Base-by-base conservation (phyloP, 2,329 filamentous ascomycete genomes). In the Colletotrichum noveboracense region DNA sequence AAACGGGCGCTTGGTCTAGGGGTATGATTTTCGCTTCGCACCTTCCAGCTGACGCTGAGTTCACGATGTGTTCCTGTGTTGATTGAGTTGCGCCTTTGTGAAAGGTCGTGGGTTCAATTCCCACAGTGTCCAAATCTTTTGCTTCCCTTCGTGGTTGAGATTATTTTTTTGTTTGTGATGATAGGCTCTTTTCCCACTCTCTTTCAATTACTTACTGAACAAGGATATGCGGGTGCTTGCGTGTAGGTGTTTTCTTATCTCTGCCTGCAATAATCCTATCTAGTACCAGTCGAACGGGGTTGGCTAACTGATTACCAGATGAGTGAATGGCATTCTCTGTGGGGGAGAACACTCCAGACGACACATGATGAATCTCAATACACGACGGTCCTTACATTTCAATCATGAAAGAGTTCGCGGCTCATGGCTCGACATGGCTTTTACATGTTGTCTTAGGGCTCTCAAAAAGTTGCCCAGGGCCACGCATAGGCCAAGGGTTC, bases 11-110 rank as follows among this genome's bases (percentile, higher is more conserved):
- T 71, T 71, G 70, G 70, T 71, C 70, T 71, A 71, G 70, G 70
- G 70, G 70, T 71, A 71, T 71, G 70, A 71, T 71, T 71, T 71
- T 71, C 70, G 70, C 70, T 71, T 71, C 70, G 70, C 70, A 71
- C 34, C 9, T n/a, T 4, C n/a, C 21, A n/a, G 14, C 3, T 26
- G 0, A 12, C 0, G 3, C 69, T 30, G 18, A 16, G 18, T 14
- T 3, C 43, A 18, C 24, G 6, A n/a, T 12, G 18, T n/a, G 7
- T 16, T 16, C 24, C 24, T n/a, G 68, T 24, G 24, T 7, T 4
- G 0, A 9, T 16, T n/a, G 28, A 43, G 43, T 14, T 34, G n/a
- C n/a, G 61, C 26, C 18, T 21, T 52, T 70, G 70, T 71, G 70
- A 71, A 67, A 71, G 70, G 70, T 60, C 70, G 62, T 43, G 70